Conservation (phyloP, 164 flowering plant genomes). For the Vitis amurensis region DNA sequence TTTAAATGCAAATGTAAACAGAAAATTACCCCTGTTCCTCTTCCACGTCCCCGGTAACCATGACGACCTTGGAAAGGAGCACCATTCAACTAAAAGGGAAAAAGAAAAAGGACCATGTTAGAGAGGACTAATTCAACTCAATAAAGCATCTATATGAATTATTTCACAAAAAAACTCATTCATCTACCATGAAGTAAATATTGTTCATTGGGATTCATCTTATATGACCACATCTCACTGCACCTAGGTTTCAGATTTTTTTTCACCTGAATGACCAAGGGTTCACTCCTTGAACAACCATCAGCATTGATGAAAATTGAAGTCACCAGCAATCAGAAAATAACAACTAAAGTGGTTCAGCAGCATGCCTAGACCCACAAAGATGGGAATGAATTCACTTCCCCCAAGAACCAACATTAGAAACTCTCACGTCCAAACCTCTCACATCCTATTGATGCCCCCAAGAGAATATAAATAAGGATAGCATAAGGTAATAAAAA, state of each 20-base stretch:
- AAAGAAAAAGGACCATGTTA: conserved; percentile 1
- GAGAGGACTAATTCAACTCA: not conserved
- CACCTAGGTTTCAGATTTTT: too few relatives aligned
- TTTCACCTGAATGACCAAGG: too few relatives aligned
- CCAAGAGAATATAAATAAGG: too few relatives aligned
- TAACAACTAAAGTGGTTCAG: too few relatives aligned
- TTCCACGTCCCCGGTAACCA: conserved; percentile 57
- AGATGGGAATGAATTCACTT: not conserved
- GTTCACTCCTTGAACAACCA: too few relatives aligned
- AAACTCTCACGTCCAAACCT: not conserved
- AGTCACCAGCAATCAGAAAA: too few relatives aligned
- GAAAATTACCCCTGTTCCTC: conserved; percentile 73
- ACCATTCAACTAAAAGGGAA: conserved; percentile 50
- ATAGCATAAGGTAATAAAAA: too few relatives aligned
- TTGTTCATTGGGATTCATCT: too few relatives aligned
- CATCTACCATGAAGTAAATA: not conserved
- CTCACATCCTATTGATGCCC: too few relatives aligned
- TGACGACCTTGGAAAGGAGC: conserved; percentile 39
- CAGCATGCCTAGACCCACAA: not conserved
- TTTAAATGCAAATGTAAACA: not conserved
- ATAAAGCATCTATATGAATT: too few relatives aligned
- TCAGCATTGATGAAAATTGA: too few relatives aligned
- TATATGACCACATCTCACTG: too few relatives aligned
- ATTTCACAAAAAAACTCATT: not conserved
- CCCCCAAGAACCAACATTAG: not conserved